These are phyloP conservation scores for Dothistroma septosporum DNA, from an alignment of 2,329 filamentous ascomycete species.

Conservation along the genomic window DNA sequence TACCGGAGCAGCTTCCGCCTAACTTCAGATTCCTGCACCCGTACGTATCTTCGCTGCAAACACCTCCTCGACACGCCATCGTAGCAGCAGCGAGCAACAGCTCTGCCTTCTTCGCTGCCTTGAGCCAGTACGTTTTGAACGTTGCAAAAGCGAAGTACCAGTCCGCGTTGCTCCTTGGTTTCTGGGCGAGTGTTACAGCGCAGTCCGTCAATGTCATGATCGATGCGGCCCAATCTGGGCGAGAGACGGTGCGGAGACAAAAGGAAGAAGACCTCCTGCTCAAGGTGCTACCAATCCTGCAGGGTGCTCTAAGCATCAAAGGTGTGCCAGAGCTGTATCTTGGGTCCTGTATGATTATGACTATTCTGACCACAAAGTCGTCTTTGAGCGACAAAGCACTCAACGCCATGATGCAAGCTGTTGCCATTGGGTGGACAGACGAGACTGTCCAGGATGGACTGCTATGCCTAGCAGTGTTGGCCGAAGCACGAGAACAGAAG, in stretches of 20 bases:
- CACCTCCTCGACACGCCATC: slow-evolving; percentile 73
- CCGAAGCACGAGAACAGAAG: slow-evolving; percentile 69
- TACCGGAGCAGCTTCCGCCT: slow-evolving; percentile 68
- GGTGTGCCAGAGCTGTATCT: slow-evolving; percentile 75
- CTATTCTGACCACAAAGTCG: slow-evolving; percentile 79
- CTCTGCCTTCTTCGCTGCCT: slow-evolving; percentile 65
- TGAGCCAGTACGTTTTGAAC: slow-evolving; percentile 75
- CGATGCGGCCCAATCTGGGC: slow-evolving; percentile 70
- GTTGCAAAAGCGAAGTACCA: slow-evolving; percentile 68
- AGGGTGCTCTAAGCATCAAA: slow-evolving; percentile 71
- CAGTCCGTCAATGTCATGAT: slow-evolving; percentile 82
- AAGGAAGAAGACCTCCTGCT: slow-evolving; percentile 75
- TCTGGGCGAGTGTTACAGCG: slow-evolving; percentile 85
- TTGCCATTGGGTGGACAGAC: slow-evolving; percentile 69
- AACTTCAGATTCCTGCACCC: slow-evolving; percentile 81
- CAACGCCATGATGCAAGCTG: slow-evolving; percentile 84
- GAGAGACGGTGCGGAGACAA: slow-evolving; percentile 69
- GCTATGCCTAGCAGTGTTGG: slow-evolving; percentile 74
- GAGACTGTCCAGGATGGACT: slow-evolving; percentile 71
- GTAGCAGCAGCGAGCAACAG: slow-evolving; percentile 81
- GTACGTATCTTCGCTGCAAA: slow-evolving; percentile 73
- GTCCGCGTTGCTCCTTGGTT: slow-evolving; percentile 73
- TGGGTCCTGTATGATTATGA: slow-evolving; percentile 85
- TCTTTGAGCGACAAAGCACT: slow-evolving; percentile 73
- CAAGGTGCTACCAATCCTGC: slow-evolving; percentile 64